These are phyloP conservation scores for Plenodomus tracheiphilus DNA, from an alignment of 2,329 filamentous ascomycete genomes.

Conservation along the genomic window DNA sequence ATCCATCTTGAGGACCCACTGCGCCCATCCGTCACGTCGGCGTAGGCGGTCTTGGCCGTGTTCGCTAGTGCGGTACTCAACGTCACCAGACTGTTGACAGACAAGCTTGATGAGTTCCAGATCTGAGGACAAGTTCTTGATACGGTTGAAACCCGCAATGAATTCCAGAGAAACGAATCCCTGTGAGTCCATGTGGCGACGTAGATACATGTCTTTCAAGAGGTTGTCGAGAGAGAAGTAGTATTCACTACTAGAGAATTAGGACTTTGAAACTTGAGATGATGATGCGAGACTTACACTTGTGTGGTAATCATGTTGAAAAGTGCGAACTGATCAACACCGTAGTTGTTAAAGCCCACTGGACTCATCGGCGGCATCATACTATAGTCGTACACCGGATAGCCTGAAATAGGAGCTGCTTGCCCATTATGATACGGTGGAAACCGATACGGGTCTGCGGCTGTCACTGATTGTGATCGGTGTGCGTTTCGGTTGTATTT, in stretches of 20 bases:
- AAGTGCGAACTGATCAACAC: constrained; percentile 60
- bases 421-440: constrained; percentile 39
- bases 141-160: constrained; percentile 84
- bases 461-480: constrained; percentile 66
- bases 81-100: constrained; percentile 69
- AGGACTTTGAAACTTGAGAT: constrained; percentile 14
- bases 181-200: constrained; percentile 91
- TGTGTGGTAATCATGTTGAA: constrained; percentile 64
- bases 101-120: constrained; percentile 73
- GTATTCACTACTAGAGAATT: constrained; percentile 69
- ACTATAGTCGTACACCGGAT: constrained; percentile 61
- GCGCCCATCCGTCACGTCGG: constrained; percentile 73
- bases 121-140: constrained; percentile 73
- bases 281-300: constrained; percentile 48
- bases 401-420: constrained; percentile 52
- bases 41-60: constrained; percentile 81
- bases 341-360: constrained; percentile 59
- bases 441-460: constrained; percentile 53
- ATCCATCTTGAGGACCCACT: constrained; percentile 73
- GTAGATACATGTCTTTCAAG: constrained; percentile 87
- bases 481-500: constrained; percentile 56
- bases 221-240: constrained; percentile 97
- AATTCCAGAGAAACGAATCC: constrained; percentile 83
- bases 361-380: constrained; percentile 61
- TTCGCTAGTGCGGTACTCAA: constrained; percentile 75